Base-by-base conservation (phyloP, 2,329 filamentous ascomycete genomes). In the Cladosporium sp. region DNA sequence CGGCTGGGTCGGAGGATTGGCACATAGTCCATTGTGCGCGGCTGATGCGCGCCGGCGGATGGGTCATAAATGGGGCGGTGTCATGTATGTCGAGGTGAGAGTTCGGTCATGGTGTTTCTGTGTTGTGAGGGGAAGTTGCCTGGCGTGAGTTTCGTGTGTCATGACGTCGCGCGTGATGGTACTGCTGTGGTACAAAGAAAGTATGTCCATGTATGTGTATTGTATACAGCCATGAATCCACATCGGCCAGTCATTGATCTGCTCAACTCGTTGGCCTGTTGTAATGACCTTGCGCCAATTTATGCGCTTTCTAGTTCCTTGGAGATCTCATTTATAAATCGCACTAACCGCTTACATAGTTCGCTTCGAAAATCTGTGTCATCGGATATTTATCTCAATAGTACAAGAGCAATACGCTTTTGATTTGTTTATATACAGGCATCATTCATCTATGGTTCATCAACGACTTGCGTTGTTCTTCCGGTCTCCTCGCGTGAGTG, bases 391-490 rank as follows among this genome's bases (percentile, higher is more conserved):
- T 14, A 5, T 53, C 11, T 16, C 50, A 29, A 53, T 53, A 53
- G 14, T 58, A 58, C 35, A 37, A 58, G 21, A 18, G 26, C 33
- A 40, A 8, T 28, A 11, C 12, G 49, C 60, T 62, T 62, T 62
- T 62, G 31, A 31, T 55, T 37, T 46, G 31, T 28, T 62, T 56
- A 50, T 35, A 31, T 16, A 55, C 60, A 62, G 7, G 21, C 49
- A 35, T 44, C 29, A 55, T 55, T 62, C 60, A 44, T 56, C 50
- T 56, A 63, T 14, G 61, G 61, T 72, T 78, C 75, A 67, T 78
- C 76, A 61, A 77, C 75, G 31, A 78, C 72, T 56, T 75, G 72
- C 50, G 67, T 75, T 55, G 75, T 78, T 62, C 59, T 66, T 23
- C 72, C 69, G 14, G 69, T 75, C 63, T 74, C 70, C 21, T 73